phyloP scores from a whole-genome alignment of 169 alveolate species.

The Plasmodium vinckei region DNA sequence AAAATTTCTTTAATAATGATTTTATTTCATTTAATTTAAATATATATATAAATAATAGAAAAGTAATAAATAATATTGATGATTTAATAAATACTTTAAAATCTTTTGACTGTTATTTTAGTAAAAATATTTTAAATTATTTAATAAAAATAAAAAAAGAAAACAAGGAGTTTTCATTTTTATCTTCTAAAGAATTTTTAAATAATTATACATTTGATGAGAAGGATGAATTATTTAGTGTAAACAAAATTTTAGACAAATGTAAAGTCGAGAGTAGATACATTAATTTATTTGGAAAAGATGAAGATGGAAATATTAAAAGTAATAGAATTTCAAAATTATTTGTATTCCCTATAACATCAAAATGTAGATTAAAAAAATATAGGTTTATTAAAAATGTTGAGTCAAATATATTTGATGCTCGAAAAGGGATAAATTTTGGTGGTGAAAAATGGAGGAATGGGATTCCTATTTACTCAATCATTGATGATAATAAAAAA shows the following conservation, averaged over 20 bases:
- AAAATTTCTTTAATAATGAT: constrained; percentile 15
- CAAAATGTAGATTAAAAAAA: no score
- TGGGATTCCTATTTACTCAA: constrained; percentile 1
- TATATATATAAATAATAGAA: constrained; percentile 50
- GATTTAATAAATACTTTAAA: constrained; percentile 2
- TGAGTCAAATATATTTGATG: background rate
- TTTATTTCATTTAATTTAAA: constrained; percentile 58
- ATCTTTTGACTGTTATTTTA: constrained; percentile 17
- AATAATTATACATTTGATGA: constrained; percentile 17
- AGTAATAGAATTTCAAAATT: constrained; percentile 14
- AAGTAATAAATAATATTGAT: constrained; percentile 42
- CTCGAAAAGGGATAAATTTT: background rate
- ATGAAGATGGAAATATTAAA: background rate
- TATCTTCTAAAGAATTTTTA: constrained; percentile 32
- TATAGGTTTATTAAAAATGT: background rate
- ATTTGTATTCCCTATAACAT: constrained; percentile 9
- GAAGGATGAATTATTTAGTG: constrained; percentile 40
- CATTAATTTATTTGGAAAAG: background rate
- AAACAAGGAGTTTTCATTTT: constrained; percentile 1
- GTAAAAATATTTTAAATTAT: constrained; percentile 14
- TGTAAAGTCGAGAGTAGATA: constrained; percentile 34
- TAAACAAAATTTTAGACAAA: constrained; percentile 25
- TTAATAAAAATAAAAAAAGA: constrained; percentile 17
- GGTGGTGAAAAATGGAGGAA: background rate
- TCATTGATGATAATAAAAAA: background rate